A percentile compares a stretch with the other conserved stretches of the same genome.
These are phyloP conservation scores for Coelastrella sp. DNA, from an alignment of 139 green algal species.

Conservation along the genomic window DNA sequence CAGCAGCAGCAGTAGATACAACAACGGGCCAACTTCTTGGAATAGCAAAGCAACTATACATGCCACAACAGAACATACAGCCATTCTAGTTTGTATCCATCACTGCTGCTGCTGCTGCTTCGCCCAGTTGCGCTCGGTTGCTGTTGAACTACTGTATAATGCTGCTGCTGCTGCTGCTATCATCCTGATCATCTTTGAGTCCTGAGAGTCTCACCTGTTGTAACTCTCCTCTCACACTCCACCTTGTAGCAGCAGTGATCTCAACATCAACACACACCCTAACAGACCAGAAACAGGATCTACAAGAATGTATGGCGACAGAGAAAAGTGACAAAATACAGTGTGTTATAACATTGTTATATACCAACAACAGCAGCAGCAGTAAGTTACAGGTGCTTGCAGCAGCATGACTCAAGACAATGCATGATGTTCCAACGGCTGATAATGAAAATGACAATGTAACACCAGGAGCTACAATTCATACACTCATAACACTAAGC, in stretches of 20 bases:
- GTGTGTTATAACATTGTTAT: background rate
- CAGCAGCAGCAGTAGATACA: no score
- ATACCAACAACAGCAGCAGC: background rate
- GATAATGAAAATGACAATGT: no score
- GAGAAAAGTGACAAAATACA: background rate
- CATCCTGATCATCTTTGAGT: background rate
- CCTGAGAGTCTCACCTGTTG: background rate
- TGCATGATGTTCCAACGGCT: no score
- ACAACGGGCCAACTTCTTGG: no score
- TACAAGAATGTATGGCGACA: conserved; percentile 81
- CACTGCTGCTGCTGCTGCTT: background rate
- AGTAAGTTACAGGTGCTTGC: background rate
- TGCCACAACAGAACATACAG: no score
- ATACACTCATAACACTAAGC: background rate
- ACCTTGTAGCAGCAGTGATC: conserved; percentile 70
- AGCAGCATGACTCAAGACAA: no score
- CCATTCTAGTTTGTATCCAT: no score
- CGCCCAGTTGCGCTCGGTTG: background rate
- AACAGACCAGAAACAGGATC: conserved; percentile 73
- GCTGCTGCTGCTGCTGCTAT: background rate
- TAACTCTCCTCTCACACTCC: conserved; percentile 72
- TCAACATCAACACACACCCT: conserved; percentile 77
- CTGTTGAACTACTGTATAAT: background rate
- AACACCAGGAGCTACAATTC: background rate
- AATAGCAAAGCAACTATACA: no score